Conservation (phyloP, 768 basidiomycete genomes). For the Lactarius akahatsu region DNA sequence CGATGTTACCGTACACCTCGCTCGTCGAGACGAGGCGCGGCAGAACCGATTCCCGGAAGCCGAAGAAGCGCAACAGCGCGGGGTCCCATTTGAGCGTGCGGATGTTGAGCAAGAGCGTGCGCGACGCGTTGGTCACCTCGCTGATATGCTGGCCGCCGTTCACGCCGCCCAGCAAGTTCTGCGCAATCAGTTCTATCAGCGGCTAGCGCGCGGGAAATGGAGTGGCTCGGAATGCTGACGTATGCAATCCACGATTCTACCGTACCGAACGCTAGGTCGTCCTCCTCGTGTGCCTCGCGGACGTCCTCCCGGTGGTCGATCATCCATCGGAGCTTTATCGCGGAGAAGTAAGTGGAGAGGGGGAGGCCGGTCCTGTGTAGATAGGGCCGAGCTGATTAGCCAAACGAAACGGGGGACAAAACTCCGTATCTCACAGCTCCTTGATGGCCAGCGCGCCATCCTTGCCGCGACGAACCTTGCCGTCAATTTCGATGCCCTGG, state of each 20-base stretch:
- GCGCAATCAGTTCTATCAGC: slow-evolving; percentile 19
- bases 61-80: slow-evolving; percentile 84
- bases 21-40: slow-evolving; percentile 89
- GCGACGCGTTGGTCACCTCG: slow-evolving; percentile 95
- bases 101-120: slow-evolving; percentile 89
- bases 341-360: slow-evolving; percentile 97
- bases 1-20: slow-evolving; percentile 84
- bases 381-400: slow-evolving; percentile 22
- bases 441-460: slow-evolving; percentile 66
- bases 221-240: slow-evolving; percentile 40
- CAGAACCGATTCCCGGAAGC: slow-evolving; percentile 69
- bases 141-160: slow-evolving; percentile 73
- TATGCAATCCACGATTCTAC: slow-evolving; percentile 97
- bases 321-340: slow-evolving; percentile 96
- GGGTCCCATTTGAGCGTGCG: slow-evolving; percentile 80
- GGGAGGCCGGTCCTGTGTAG: slow-evolving; percentile 77
- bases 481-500: slow-evolving; percentile 71
- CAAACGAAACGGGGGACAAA: background rate
- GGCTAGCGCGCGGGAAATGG: background rate
- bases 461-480: slow-evolving; percentile 66
- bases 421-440: slow-evolving; percentile 54
- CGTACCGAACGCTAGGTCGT: slow-evolving; percentile 88
- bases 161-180: slow-evolving; percentile 85
- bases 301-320: slow-evolving; percentile 82
- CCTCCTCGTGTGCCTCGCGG: slow-evolving; percentile 70